Percentiles rank a stretch among this genome's conserved stretches.
Conservation (phyloP, 805 yeast species). For the Grigorovia yakushimaensis region DNA sequence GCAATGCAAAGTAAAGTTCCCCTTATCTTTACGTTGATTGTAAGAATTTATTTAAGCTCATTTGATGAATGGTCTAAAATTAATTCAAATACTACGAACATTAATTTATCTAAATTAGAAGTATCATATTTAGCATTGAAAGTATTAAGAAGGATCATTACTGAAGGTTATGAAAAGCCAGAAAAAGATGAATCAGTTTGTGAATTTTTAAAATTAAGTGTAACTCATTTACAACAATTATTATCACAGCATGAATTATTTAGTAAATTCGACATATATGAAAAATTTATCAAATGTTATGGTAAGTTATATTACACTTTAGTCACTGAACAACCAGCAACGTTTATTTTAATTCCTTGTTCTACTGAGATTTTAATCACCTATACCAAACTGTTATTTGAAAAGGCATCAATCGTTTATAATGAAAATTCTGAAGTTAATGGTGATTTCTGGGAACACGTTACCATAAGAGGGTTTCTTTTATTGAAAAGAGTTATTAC, state of each 20-base stretch:
- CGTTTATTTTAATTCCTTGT: conserved; percentile 59
- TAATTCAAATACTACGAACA: conserved; percentile 20
- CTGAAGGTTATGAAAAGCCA: conserved; percentile 67
- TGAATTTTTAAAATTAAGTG: conserved; percentile 49
- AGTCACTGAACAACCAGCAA: conserved; percentile 51
- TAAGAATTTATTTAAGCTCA: conserved; percentile 47
- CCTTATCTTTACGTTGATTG: conserved; percentile 46
- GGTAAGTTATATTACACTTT: conserved; percentile 63
- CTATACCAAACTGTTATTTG: conserved; percentile 49
- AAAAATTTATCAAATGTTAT: conserved; percentile 62
- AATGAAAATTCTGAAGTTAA: conserved; percentile 40
- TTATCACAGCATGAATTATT: conserved; percentile 44
- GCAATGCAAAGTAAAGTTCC: conserved; percentile 70
- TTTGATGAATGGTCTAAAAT: conserved; percentile 55
- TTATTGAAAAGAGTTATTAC: conserved; percentile 57
- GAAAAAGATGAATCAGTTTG: conserved; percentile 44
- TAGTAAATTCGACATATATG: conserved; percentile 36
- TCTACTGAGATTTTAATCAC: conserved; percentile 52
- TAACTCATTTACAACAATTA: conserved; percentile 51
- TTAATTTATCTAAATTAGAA: conserved; percentile 45
- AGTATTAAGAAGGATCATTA: conserved; percentile 58
- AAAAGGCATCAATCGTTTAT: conserved; percentile 57
- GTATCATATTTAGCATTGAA: conserved; percentile 73
- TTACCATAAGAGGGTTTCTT: conserved; percentile 56
- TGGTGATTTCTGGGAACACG: conserved; percentile 63